Evolutionary conservation across 1,284 basidiomycete species (phyloP).

Genomic region (Ustilago xerochloae): DNA sequence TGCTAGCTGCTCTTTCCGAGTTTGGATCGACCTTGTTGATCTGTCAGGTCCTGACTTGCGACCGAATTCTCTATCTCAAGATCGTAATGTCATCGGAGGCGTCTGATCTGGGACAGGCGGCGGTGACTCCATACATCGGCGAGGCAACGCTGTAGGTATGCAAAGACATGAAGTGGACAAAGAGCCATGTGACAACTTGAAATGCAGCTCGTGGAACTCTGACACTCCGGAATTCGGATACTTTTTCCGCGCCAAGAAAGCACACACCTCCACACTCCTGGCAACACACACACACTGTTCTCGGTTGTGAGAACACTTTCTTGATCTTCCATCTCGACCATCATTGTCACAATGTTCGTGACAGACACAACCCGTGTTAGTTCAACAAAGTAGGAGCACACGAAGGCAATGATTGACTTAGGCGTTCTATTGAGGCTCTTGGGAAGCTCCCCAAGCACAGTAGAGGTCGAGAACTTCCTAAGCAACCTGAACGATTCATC

Average conservation of each 20-base stretch:
- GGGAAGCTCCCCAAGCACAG: constrained; percentile 1
- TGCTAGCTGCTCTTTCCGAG: too few species aligned
- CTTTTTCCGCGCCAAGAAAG: neutral
- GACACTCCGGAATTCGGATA: constrained; percentile 22
- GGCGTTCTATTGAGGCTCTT: constrained; percentile 4
- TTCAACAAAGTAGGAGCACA: neutral
- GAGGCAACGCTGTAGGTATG: neutral
- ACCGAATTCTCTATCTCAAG: neutral
- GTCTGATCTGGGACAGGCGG: neutral
- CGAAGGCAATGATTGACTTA: constrained; percentile 5
- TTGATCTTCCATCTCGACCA: neutral
- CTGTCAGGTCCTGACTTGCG: too few species aligned
- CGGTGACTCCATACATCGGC: neutral
- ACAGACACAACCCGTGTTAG: neutral
- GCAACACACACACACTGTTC: neutral
- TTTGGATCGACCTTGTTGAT: too few species aligned
- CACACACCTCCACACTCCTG: constrained; percentile 11
- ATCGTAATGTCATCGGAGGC: neutral
- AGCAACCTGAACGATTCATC: neutral
- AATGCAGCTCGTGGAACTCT: neutral
- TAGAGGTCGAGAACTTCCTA: constrained; percentile 6
- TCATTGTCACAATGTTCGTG: neutral
- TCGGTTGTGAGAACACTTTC: neutral
- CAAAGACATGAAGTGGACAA: neutral
- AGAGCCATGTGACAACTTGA: neutral